phyloP scores from a whole-genome alignment of 495 filamentous ascomycete species.

The Xylaria scruposa region DNA sequence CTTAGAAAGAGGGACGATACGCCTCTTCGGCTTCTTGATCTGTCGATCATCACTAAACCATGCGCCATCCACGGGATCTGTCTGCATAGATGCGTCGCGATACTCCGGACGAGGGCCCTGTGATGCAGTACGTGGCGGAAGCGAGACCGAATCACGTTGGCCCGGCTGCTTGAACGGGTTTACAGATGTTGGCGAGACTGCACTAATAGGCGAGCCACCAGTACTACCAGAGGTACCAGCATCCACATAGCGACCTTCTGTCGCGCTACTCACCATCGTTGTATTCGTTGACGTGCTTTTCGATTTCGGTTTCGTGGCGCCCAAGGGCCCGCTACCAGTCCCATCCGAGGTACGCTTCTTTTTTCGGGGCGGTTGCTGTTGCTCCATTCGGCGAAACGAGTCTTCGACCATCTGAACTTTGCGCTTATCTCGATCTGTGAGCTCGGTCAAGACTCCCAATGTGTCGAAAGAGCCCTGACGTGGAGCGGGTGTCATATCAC shows the following conservation, averaged over 20 bases:
- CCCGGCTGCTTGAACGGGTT: conserved; percentile 31
- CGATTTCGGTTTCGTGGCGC: conserved; percentile 45
- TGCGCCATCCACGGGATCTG: conserved; percentile 53
- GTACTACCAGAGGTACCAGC: conserved; percentile 55
- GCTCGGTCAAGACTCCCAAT: conserved; percentile 62
- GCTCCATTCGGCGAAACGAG: conserved; percentile 70
- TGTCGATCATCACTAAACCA: conserved; percentile 47
- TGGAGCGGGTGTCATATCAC: conserved; percentile 76
- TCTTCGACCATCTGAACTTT: conserved; percentile 87
- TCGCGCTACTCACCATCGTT: conserved; percentile 41
- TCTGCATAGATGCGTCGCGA: conserved; percentile 55
- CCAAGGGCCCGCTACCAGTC: conserved; percentile 42
- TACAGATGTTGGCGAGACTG: conserved; percentile 43
- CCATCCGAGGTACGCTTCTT: conserved; percentile 68
- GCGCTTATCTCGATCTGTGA: conserved; percentile 84
- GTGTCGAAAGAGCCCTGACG: conserved; percentile 59
- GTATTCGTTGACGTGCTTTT: conserved; percentile 46
- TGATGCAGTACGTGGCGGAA: conserved; percentile 44
- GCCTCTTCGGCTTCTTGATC: conserved; percentile 44
- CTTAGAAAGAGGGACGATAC: conserved; percentile 53
- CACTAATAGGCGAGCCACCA: conserved; percentile 55
- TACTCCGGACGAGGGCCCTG: conserved; percentile 47
- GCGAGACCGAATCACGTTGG: conserved; percentile 30
- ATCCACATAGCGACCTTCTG: conserved; percentile 56
- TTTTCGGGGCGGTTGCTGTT: conserved; percentile 64